Evolutionary conservation across 345 rosid genomes (phyloP).

Genomic region (Conringia planisiliqua): DNA sequence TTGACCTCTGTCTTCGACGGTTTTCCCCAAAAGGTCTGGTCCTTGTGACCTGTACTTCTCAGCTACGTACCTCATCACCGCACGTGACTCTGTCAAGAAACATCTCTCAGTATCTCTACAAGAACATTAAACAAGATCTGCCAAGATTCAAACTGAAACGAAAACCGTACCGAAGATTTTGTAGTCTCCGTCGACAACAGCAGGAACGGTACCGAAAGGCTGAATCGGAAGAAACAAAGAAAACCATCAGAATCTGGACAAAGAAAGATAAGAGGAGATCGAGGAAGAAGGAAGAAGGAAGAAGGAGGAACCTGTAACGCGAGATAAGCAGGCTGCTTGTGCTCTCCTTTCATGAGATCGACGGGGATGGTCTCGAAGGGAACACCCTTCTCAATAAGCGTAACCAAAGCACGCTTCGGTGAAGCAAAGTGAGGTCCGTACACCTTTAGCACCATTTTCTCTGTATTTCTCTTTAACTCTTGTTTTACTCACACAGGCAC

Average conservation of each 20-base stretch:
- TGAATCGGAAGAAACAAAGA: constrained; percentile 12
- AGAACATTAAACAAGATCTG: background rate
- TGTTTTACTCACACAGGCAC: background rate
- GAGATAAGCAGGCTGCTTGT: constrained; percentile 50
- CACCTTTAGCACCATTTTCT: constrained; percentile 59
- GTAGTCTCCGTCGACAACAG: constrained; percentile 68
- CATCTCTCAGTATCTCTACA: background rate
- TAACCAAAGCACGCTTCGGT: constrained; percentile 49
- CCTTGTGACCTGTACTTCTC: constrained; percentile 55
- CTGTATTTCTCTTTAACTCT: background rate
- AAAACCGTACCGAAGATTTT: constrained; percentile 50
- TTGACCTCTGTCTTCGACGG: constrained; percentile 39
- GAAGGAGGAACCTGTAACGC: constrained; percentile 47
- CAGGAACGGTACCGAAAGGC: constrained; percentile 75
- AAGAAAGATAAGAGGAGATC: background rate
- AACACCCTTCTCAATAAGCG: constrained; percentile 50
- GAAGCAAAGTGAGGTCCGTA: constrained; percentile 53
- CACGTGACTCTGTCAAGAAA: constrained; percentile 54
- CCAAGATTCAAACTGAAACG: background rate
- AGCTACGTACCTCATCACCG: constrained; percentile 63
- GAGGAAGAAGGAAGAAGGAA: background rate
- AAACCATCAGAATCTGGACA: background rate
- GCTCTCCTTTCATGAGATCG: constrained; percentile 65
- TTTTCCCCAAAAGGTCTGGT: constrained; percentile 37
- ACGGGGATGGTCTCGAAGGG: constrained; percentile 55